Evolutionary conservation across 129 eudicot species (phyloP).

Genomic region (Tagetes patula): DNA sequence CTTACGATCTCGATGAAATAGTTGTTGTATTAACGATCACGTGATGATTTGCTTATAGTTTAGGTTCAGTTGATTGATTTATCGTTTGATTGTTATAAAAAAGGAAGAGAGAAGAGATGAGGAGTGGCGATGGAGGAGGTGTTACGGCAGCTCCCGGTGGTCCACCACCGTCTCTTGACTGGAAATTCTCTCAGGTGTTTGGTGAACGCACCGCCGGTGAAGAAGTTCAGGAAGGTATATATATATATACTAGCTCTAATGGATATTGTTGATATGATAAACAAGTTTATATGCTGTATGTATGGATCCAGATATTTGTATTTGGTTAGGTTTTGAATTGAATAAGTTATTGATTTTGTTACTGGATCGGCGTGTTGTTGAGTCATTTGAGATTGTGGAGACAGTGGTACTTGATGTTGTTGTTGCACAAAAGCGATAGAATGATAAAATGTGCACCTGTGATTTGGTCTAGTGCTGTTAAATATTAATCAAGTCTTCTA

Average conservation of each 20-base stretch:
- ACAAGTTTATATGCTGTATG: background rate
- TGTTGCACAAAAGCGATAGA: constrained; percentile 1
- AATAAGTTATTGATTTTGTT: constrained; percentile 30
- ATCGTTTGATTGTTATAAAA: constrained; percentile 10
- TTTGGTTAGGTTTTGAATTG: constrained; percentile 30
- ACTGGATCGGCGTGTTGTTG: constrained; percentile 22
- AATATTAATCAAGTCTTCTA: no score
- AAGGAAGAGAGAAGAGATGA: constrained; percentile 35
- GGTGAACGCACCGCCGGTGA: constrained; percentile 77
- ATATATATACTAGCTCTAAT: constrained; percentile 11
- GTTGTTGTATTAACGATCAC: constrained; percentile 32
- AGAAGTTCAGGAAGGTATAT: constrained; percentile 60
- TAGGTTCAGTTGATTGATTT: constrained; percentile 23
- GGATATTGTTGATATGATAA: background rate
- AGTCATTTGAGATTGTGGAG: constrained; percentile 24
- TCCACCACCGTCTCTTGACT: constrained; percentile 73
- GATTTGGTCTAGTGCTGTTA: constrained; percentile 12
- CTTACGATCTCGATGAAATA: constrained; percentile 31
- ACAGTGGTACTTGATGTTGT: constrained; percentile 12
- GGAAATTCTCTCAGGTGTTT: constrained; percentile 88
- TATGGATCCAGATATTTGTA: constrained; percentile 27
- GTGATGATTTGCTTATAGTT: constrained; percentile 20
- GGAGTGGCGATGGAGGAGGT: constrained; percentile 61
- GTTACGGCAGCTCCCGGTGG: constrained; percentile 54
- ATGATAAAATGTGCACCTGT: constrained; percentile 13